Conservation (phyloP, 192 early-diverging fungal genomes). For the Rhizoclosmatium globosum region DNA sequence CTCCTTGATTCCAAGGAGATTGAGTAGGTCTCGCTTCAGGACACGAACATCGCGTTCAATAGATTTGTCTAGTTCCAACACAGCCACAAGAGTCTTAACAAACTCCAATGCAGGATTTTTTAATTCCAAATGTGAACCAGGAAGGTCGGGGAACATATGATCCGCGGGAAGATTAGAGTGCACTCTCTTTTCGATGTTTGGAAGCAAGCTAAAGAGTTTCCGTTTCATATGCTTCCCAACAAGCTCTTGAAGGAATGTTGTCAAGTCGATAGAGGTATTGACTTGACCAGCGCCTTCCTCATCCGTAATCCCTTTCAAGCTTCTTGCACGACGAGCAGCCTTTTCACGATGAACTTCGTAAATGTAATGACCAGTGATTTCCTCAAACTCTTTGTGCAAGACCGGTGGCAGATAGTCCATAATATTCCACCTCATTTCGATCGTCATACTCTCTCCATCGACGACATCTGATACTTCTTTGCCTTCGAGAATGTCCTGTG, state of each 20-base stretch:
- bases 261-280: conserved; percentile 18
- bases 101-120: conserved; percentile 85
- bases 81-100: conserved; percentile 77
- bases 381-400: conserved; percentile 75
- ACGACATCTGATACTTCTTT: conserved; percentile 6
- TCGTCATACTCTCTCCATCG: conserved; percentile 39
- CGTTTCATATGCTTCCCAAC: conserved; percentile 55
- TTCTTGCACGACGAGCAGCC: not conserved
- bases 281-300: not conserved
- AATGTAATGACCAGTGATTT: conserved; percentile 56
- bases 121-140: conserved; percentile 74
- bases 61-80: conserved; percentile 76
- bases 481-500: conserved; percentile 19
- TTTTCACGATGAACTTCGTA: conserved; percentile 67
- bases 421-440: conserved; percentile 89
- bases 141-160: conserved; percentile 71
- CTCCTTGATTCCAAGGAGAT: conserved; percentile 78
- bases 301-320: not conserved
- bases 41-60: conserved; percentile 82
- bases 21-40: conserved; percentile 81
- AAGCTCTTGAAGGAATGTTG: conserved; percentile 38
- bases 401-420: conserved; percentile 83
- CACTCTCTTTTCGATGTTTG: conserved; percentile 58
- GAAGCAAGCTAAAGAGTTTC: conserved; percentile 69
- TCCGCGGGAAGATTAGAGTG: conserved; percentile 35